Evolutionary conservation across 805 yeast species (phyloP).

Genomic region (Metschnikowia lochheadii): DNA sequence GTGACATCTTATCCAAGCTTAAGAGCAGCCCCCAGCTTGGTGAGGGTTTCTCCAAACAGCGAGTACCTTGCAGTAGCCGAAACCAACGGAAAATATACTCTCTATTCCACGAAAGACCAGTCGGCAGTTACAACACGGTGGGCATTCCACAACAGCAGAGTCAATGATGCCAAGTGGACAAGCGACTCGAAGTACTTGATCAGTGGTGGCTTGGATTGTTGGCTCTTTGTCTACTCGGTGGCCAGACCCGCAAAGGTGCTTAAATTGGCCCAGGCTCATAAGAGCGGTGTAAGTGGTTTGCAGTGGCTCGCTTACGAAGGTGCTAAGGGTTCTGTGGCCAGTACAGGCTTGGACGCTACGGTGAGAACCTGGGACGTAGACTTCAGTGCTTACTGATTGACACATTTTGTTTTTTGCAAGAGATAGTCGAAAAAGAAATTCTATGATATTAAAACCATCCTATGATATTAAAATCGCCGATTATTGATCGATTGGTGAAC

Average conservation of each 20-base stretch:
- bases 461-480: no score
- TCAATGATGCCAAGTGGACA: constrained; percentile 77
- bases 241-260: constrained; percentile 72
- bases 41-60: constrained; percentile 69
- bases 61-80: constrained; percentile 80
- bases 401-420: no score
- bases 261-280: constrained; percentile 76
- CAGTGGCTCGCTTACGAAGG: constrained; percentile 55
- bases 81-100: constrained; percentile 75
- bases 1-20: constrained; percentile 32
- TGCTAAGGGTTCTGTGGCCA: constrained; percentile 42
- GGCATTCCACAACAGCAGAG: constrained; percentile 89
- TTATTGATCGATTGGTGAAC: no score
- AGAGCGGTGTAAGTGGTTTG: constrained; percentile 77
- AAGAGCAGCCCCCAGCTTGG: constrained; percentile 59
- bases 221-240: constrained; percentile 74
- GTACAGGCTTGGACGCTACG: constrained; percentile 79
- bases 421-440: no score
- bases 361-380: constrained; percentile 67
- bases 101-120: constrained; percentile 55
- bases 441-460: no score
- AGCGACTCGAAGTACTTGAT: constrained; percentile 66
- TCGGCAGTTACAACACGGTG: constrained; percentile 77
- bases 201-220: constrained; percentile 82
- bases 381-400: constrained; percentile 13